phyloP scores from a whole-genome alignment of 441 rosid genomes.

The Mallotus japonicus region DNA sequence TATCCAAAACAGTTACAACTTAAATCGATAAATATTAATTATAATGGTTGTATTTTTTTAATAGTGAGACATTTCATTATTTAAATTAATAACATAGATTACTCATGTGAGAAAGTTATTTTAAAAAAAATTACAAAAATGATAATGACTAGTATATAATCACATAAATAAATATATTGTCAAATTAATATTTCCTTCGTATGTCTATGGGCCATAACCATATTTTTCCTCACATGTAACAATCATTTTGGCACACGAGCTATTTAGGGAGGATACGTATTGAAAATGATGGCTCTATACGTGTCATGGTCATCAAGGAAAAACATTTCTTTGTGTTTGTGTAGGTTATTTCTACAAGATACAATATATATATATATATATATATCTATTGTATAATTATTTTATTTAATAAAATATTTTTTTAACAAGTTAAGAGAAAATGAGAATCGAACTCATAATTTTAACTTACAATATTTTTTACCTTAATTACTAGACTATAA shows the following conservation, averaged over 20 bases:
- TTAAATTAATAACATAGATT: no score
- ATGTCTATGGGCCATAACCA: neutral
- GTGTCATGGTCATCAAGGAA: neutral
- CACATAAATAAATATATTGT: neutral
- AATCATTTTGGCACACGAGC: constrained; percentile 5
- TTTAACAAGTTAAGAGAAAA: no score
- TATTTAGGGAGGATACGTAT: neutral
- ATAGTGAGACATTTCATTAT: no score
- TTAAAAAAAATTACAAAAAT: no score
- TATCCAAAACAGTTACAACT: no score
- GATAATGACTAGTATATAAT: neutral
- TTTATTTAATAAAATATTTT: neutral
- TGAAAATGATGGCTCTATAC: constrained; percentile 16
- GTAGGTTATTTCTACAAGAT: neutral
- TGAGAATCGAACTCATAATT: no score
- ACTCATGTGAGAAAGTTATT: no score
- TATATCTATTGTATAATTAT: neutral
- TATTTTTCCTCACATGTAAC: constrained; percentile 1
- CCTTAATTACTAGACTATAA: no score
- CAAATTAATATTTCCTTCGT: neutral
- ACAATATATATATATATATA: neutral
- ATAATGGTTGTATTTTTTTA: no score
- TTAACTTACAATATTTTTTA: no score
- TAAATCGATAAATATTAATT: no score
- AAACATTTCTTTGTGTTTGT: neutral